phyloP scores from a whole-genome alignment of 1,139 yeast genomes.

The Hyphopichia wangnamkhiaoensis region DNA sequence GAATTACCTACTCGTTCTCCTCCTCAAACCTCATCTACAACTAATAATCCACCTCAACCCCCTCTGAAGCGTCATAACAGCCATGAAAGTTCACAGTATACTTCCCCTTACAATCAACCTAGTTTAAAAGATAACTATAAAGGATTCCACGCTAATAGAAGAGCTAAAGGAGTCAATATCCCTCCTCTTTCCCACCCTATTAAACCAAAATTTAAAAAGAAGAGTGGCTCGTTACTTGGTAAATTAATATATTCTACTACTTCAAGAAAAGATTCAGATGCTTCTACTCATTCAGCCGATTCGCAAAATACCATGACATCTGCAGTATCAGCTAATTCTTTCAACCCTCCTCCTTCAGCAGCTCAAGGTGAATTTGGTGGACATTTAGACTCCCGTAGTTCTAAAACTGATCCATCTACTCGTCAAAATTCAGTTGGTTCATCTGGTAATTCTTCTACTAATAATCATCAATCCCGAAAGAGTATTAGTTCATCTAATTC shows the following conservation, averaged over 20 bases:
- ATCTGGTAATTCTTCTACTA: background rate
- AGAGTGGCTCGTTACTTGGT: slow-evolving; percentile 46
- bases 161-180: slow-evolving; percentile 31
- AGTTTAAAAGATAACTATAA: slow-evolving; percentile 35
- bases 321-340: slow-evolving; percentile 8
- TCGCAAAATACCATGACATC: slow-evolving; percentile 2
- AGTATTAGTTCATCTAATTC: slow-evolving; percentile 20
- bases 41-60: background rate
- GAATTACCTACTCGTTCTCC: slow-evolving; percentile 1
- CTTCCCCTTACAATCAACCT: background rate
- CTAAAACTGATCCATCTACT: slow-evolving; percentile 2
- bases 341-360: slow-evolving; percentile 9
- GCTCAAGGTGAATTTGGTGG: background rate
- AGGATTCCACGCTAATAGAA: slow-evolving; percentile 50
- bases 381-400: background rate
- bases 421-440: slow-evolving; percentile 7
- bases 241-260: slow-evolving; percentile 44
- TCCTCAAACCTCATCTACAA: background rate
- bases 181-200: slow-evolving; percentile 56
- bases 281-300: slow-evolving; percentile 10
- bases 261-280: slow-evolving; percentile 36
- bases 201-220: slow-evolving; percentile 48
- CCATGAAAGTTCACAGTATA: background rate
- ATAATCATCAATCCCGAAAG: slow-evolving; percentile 12
- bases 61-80: background rate